phyloP scores from a whole-genome alignment of 139 green algal genomes.

The Coelastrella sp. region DNA sequence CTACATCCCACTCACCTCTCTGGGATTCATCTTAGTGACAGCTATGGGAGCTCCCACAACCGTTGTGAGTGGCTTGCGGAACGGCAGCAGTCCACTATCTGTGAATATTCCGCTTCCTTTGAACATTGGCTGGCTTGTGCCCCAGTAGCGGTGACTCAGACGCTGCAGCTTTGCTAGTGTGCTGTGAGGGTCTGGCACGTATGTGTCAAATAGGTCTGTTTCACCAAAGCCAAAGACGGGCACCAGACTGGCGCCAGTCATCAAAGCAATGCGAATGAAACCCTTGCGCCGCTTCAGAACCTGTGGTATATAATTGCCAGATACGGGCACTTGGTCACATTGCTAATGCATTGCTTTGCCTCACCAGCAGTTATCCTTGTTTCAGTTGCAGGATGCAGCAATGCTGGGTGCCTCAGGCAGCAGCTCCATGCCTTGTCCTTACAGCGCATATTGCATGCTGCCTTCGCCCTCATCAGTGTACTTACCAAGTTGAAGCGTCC shows the following conservation, averaged over 20 bases:
- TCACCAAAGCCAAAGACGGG: slow-evolving; percentile 66
- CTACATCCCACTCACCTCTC: not conserved
- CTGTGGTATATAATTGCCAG: too few relatives aligned
- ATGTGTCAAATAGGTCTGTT: slow-evolving; percentile 60
- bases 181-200: slow-evolving; percentile 1
- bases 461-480: not conserved
- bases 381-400: too few relatives aligned
- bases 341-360: too few relatives aligned
- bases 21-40: slow-evolving; percentile 34
- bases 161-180: slow-evolving; percentile 11
- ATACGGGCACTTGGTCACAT: too few relatives aligned
- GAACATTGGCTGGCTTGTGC: slow-evolving; percentile 63
- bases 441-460: too few relatives aligned
- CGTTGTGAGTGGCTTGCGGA: slow-evolving; percentile 53
- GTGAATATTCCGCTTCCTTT: slow-evolving; percentile 63
- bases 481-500: slow-evolving; percentile 34
- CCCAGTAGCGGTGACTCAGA: slow-evolving; percentile 37
- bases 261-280: slow-evolving; percentile 65
- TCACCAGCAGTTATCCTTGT: too few relatives aligned
- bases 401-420: too few relatives aligned
- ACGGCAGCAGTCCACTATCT: slow-evolving; percentile 64
- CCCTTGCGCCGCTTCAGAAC: slow-evolving; percentile 62
- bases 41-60: slow-evolving; percentile 65
- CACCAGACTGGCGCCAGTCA: slow-evolving; percentile 63
- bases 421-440: too few relatives aligned